Evolutionary conservation across 441 rosid species (phyloP).

Genomic region (Populus tomentosa): DNA sequence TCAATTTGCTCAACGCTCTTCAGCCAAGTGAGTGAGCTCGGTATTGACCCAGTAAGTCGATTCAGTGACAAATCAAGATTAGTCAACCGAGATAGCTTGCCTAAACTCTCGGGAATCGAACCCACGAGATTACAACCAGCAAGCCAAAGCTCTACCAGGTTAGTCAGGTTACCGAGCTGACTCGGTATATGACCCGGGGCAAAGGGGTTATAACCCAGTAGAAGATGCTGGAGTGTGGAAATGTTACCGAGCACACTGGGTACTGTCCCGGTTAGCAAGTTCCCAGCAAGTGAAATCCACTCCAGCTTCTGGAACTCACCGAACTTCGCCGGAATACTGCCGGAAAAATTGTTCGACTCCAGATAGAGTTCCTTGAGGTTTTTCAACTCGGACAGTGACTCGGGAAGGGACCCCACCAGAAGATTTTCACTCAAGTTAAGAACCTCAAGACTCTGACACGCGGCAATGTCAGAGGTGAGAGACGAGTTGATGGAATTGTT

Average conservation of each 20-base stretch:
- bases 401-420: conserved; percentile 57
- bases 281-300: background rate
- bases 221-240: conserved; percentile 45
- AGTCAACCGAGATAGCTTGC: conserved; percentile 45
- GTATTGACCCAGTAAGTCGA: conserved; percentile 57
- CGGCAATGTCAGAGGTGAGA: conserved; percentile 53
- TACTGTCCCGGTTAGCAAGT: conserved; percentile 16
- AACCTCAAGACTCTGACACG: conserved; percentile 44
- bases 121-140: conserved; percentile 63
- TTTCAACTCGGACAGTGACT: conserved; percentile 47
- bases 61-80: conserved; percentile 82
- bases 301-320: conserved; percentile 39
- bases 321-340: conserved; percentile 66
- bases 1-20: conserved; percentile 71
- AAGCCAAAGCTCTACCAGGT: conserved; percentile 71
- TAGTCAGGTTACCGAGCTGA: conserved; percentile 66
- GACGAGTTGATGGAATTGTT: conserved; percentile 63
- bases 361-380: conserved; percentile 47
- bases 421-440: conserved; percentile 62
- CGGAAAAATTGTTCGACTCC: conserved; percentile 72
- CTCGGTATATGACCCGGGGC: conserved; percentile 56
- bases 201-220: conserved; percentile 76
- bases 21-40: conserved; percentile 56
- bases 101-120: conserved; percentile 63
- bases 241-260: conserved; percentile 66